phyloP scores from a whole-genome alignment of 2,329 filamentous ascomycete genomes.

The Ramularia collo-cygni region DNA sequence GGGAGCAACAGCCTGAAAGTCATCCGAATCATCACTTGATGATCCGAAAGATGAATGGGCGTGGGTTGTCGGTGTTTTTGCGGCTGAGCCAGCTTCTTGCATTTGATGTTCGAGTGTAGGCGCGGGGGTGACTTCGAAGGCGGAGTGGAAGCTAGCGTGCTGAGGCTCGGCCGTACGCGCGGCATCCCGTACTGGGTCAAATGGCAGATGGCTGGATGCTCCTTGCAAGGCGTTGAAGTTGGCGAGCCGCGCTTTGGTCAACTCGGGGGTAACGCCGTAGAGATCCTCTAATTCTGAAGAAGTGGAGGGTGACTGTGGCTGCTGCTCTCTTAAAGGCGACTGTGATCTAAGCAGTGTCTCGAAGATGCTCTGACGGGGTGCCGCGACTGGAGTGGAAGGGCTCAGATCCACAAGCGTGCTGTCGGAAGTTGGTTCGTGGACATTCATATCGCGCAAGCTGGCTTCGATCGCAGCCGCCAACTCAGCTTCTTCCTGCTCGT shows the following conservation, averaged over 20 bases:
- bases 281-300: conserved; percentile 24
- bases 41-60: conserved; percentile 22
- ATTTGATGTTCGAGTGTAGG: conserved; percentile 7
- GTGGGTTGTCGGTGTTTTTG: conserved; percentile 19
- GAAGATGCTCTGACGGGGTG: conserved; percentile 15
- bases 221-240: conserved; percentile 14
- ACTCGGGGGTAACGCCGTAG: conserved; percentile 28
- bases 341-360: conserved; percentile 16
- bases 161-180: conserved; percentile 15
- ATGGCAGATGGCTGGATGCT: conserved; percentile 11
- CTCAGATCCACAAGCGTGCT: conserved; percentile 25
- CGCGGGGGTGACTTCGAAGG: conserved; percentile 17
- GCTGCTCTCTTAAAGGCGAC: conserved; percentile 9
- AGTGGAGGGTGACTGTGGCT: conserved; percentile 7
- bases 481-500: conserved; percentile 23
- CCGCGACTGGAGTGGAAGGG: conserved; percentile 16
- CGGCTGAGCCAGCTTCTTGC: conserved; percentile 10
- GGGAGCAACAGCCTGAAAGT: conserved; percentile 23
- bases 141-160: conserved; percentile 27
- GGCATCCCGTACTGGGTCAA: conserved; percentile 29
- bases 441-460: conserved; percentile 26
- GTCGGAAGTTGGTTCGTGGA: conserved; percentile 18
- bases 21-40: conserved; percentile 24
- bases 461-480: conserved; percentile 30
- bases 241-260: conserved; percentile 28